A percentile compares a stretch with the other conserved stretches of the same genome.
Conservation (phyloP, 257 asterid species). For the Scutellaria baicalensis region DNA sequence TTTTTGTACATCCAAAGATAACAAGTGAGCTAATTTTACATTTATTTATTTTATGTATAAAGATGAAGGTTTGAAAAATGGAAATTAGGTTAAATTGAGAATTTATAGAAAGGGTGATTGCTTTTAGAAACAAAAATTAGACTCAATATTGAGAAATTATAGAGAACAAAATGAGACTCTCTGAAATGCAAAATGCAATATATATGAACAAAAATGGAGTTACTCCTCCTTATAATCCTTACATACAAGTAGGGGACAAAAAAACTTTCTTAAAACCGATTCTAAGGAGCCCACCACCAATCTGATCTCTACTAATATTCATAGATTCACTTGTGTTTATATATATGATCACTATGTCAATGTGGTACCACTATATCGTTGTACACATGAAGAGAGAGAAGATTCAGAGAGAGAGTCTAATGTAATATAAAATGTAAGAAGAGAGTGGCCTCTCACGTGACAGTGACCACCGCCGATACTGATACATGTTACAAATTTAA, state of each 20-base stretch:
- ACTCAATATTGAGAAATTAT: too few relatives aligned
- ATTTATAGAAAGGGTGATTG: too few relatives aligned
- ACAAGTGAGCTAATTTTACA: too few relatives aligned
- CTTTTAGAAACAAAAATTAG: too few relatives aligned
- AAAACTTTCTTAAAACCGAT: background rate
- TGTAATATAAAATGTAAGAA: constrained; percentile 21
- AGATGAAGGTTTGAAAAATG: too few relatives aligned
- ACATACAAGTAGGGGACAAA: background rate
- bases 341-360: background rate
- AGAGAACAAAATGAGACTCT: too few relatives aligned
- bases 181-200: background rate
- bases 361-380: background rate
- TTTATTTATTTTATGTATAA: too few relatives aligned
- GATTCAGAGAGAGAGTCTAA: constrained; percentile 83
- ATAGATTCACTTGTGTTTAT: background rate
- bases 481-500: background rate
- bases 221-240: background rate
- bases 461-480: constrained; percentile 71
- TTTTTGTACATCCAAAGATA: too few relatives aligned
- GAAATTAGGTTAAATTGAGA: too few relatives aligned
- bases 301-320: background rate
- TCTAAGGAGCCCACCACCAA: constrained; percentile 17
- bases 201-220: background rate
- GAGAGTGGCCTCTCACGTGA: constrained; percentile 55
- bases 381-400: background rate